Conservation (phyloP, 768 basidiomycete genomes). For the Royoungia palumana region DNA sequence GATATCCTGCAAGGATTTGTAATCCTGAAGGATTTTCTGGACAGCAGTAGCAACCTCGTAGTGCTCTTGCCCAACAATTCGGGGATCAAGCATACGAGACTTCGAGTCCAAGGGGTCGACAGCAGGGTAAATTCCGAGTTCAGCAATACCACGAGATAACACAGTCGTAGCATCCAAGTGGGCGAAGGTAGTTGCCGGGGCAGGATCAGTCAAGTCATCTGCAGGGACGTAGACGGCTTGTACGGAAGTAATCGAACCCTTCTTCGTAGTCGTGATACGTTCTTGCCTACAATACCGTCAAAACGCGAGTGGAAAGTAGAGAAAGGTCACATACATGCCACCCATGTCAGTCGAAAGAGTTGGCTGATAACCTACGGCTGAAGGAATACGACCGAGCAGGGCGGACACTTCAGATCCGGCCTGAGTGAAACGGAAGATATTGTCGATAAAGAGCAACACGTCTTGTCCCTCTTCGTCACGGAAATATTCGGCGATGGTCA, state of each 20-base stretch:
- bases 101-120: slow-evolving; percentile 99
- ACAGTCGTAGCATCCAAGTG: slow-evolving; percentile 99
- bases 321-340: slow-evolving; percentile 72
- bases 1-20: slow-evolving; percentile 98
- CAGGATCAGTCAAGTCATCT: slow-evolving; percentile 99
- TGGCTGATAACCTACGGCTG: slow-evolving; percentile 99
- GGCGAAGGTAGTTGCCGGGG: slow-evolving; percentile 98
- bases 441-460: slow-evolving; percentile 99
- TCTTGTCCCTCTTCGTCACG: slow-evolving; percentile 99
- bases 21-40: slow-evolving; percentile 96
- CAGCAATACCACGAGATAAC: slow-evolving; percentile 97
- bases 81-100: slow-evolving; percentile 99
- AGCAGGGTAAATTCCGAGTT: slow-evolving; percentile 99
- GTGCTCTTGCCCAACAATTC: slow-evolving; percentile 94
- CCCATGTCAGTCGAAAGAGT: slow-evolving; percentile 99
- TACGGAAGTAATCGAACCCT: slow-evolving; percentile 99
- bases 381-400: slow-evolving; percentile 99
- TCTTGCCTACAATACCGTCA: slow-evolving; percentile 69
- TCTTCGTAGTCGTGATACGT: slow-evolving; percentile 99
- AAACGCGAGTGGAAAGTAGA: not conserved
- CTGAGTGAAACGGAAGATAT: slow-evolving; percentile 99
- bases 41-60: slow-evolving; percentile 95
- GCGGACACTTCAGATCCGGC: slow-evolving; percentile 99
- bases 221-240: slow-evolving; percentile 99
- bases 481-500: slow-evolving; percentile 99